phyloP scores from a whole-genome alignment of 257 asterid genomes.

The Nyctanthes arbortristis region DNA sequence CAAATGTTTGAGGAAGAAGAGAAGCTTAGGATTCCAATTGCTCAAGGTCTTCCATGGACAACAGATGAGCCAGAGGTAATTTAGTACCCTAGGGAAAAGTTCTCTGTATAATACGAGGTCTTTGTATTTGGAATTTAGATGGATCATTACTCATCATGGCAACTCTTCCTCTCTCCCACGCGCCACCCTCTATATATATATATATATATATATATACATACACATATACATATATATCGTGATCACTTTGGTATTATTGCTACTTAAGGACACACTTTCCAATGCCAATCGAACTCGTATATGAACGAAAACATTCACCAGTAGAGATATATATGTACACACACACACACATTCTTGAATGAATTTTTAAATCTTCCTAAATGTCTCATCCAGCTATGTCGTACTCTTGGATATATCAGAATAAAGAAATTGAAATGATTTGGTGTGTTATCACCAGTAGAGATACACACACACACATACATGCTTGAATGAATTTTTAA shows the following conservation, averaged over 20 bases:
- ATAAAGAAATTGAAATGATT: background rate
- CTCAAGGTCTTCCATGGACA: conserved; percentile 98
- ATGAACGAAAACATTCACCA: background rate
- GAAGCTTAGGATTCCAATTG: conserved; percentile 76
- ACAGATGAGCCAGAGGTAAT: conserved; percentile 97
- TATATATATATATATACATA: no score
- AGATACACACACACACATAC: no score
- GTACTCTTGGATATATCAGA: background rate
- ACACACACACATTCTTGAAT: background rate
- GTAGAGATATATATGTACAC: background rate
- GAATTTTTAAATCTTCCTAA: background rate
- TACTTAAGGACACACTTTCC: background rate
- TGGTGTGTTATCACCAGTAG: conserved; percentile 30
- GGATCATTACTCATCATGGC: background rate
- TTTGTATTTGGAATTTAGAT: background rate
- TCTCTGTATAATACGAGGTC: background rate
- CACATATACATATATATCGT: background rate
- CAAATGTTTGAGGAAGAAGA: conserved; percentile 78
- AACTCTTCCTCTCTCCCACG: no score
- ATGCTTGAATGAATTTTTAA: background rate
- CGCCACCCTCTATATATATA: no score
- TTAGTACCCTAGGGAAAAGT: background rate
- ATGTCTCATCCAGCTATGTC: background rate
- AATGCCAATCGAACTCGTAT: background rate
- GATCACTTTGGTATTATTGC: background rate